phyloP scores from a whole-genome alignment of 2,329 filamentous ascomycete species.

The Aureobasidium musti region DNA sequence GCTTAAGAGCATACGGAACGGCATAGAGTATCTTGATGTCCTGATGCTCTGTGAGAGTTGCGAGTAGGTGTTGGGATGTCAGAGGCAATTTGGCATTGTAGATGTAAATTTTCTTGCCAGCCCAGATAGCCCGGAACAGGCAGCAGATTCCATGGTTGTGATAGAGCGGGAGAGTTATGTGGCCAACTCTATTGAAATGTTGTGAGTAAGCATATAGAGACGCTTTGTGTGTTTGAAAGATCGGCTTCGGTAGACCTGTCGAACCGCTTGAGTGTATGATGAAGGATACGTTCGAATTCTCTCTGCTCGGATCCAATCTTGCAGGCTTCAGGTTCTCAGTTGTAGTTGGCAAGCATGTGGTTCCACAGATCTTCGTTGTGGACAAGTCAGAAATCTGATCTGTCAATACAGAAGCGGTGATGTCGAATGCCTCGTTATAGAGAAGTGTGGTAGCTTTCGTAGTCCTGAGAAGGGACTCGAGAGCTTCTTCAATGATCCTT shows the following conservation, averaged over 20 bases:
- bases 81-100: constrained; percentile 58
- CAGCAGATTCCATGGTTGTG: constrained; percentile 60
- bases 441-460: constrained; percentile 40
- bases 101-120: constrained; percentile 52
- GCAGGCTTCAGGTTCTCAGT: not conserved
- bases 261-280: constrained; percentile 56
- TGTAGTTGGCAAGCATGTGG: not conserved
- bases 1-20: constrained; percentile 63
- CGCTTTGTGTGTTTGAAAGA: constrained; percentile 56
- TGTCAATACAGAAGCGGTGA: constrained; percentile 25
- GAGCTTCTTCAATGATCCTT: constrained; percentile 54
- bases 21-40: constrained; percentile 57
- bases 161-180: constrained; percentile 59
- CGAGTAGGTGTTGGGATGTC: constrained; percentile 41
- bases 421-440: constrained; percentile 33
- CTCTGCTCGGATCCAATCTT: constrained; percentile 29
- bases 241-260: constrained; percentile 63
- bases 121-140: constrained; percentile 54
- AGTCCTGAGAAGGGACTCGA: constrained; percentile 49
- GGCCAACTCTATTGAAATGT: constrained; percentile 49
- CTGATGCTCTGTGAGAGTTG: constrained; percentile 32
- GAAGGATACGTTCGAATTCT: constrained; percentile 41
- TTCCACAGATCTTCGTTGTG: constrained; percentile 38
- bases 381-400: constrained; percentile 35
- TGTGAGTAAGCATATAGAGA: constrained; percentile 51